Evolutionary conservation across 2,329 filamentous ascomycete genomes (phyloP), one percentile per base, ranked within the genome.

Genomic region (Ilyonectria sp.): DNA sequence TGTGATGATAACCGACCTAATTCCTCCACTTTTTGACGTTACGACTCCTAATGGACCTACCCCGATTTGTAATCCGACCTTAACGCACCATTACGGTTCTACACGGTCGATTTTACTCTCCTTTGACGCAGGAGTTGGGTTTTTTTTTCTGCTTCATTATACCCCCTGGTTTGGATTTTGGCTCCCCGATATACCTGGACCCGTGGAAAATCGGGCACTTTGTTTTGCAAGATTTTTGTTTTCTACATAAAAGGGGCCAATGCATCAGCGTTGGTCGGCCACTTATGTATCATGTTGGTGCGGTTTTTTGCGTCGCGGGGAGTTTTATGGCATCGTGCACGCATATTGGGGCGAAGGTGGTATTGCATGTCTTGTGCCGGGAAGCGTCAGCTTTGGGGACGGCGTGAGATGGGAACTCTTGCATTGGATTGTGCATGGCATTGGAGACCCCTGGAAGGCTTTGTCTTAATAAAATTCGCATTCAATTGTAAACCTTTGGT

Each of bases 1-100:
- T 89, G 82, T 84, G 76, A 82, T 65, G 68, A 61, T 54, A 52
- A 43, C 44, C 52, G 44, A 72, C 63, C 65, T 74, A 58, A 69
- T 60, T 55, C n/a, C 49, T 61, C 60, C 52, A 52, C 52, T 57
- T n/a, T 54, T 65, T 65, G 60, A 67, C 33, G 56, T 53, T 56
- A 69, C 63, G 73, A 69, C 57, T 56, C 55, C 56, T 64, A 60
- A 69, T 68, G 69, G 63, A 64, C 46, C 54, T 72, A 67, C 35
- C 54, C 54, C 56, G 57, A 62, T 53, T 73, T 71, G 55, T 75
- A 70, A 74, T 75, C 67, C 54, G 23, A 62, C 37, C 56, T 54
- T 43, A 60, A 69, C 47, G 53, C 46, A 40, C 50, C 55, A 21
- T 29, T 40, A 19, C 19, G 50, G 50, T 35, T n/a, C 29, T 35